Conservation (phyloP, 2,329 filamentous ascomycete species). For the Botrytis galanthina region DNA sequence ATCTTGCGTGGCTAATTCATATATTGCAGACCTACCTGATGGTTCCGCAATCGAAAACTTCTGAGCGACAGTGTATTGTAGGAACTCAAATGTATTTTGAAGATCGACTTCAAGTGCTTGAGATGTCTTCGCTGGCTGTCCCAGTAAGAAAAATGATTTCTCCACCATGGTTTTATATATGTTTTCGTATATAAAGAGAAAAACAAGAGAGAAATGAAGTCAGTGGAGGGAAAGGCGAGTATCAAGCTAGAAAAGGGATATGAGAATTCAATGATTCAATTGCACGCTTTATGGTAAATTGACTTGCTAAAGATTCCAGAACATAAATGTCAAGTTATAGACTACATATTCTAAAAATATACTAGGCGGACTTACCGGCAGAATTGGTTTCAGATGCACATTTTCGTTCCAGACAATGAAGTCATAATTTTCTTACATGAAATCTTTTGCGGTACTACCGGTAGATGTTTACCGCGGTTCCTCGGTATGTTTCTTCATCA, state of each 20-base stretch:
- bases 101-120: constrained; percentile 22
- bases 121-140: constrained; percentile 17
- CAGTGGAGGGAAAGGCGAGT: not conserved
- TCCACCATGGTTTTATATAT: not conserved
- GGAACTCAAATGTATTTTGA: constrained; percentile 23
- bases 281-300: not conserved
- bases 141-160: constrained; percentile 22
- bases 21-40: constrained; percentile 19
- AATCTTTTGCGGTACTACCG: not conserved
- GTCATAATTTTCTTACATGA: not conserved
- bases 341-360: not conserved
- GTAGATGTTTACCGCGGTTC: not conserved
- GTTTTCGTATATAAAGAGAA: not conserved
- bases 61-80: constrained; percentile 24
- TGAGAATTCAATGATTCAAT: not conserved
- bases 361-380: not conserved
- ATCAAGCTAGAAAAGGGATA: not conserved
- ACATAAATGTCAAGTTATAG: not conserved
- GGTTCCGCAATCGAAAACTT: constrained; percentile 21
- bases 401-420: not conserved
- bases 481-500: not conserved
- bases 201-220: not conserved
- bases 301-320: not conserved
- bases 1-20: not conserved
- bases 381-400: not conserved